Percentiles rank a stretch among this genome's conserved stretches.
Conservation (phyloP, 1,284 basidiomycete species). For the Rhodofomes roseus region DNA sequence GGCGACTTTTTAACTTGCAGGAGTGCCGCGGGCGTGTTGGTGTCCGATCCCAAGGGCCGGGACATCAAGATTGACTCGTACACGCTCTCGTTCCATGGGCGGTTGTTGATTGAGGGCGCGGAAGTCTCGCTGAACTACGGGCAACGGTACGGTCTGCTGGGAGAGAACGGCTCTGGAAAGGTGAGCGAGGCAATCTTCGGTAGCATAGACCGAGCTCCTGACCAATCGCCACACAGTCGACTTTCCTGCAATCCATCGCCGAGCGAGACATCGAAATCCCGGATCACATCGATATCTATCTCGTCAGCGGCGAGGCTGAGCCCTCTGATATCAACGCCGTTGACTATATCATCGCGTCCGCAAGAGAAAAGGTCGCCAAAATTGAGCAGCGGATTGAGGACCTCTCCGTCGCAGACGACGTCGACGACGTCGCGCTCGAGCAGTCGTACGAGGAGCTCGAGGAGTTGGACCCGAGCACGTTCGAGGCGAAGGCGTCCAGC, state of each 20-base stretch:
- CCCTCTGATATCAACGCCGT: conserved; percentile 95
- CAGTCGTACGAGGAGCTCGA: conserved; percentile 94
- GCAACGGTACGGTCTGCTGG: conserved; percentile 91
- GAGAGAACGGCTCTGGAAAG: conserved; percentile 98
- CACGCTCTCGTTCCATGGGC: conserved; percentile 96
- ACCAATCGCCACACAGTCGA: conserved; percentile 33
- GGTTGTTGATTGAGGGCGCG: conserved; percentile 89
- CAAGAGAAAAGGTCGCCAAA: conserved; percentile 92
- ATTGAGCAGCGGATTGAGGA: conserved; percentile 96
- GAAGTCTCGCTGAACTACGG: conserved; percentile 92
- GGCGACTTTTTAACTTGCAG: conserved; percentile 37
- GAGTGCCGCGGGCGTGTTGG: conserved; percentile 88
- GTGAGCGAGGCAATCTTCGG: conserved; percentile 42
- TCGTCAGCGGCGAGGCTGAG: conserved; percentile 94
- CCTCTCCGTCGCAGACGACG: conserved; percentile 82
- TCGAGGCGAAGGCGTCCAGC: conserved; percentile 93
- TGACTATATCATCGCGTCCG: conserved; percentile 94
- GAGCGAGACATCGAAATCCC: conserved; percentile 95
- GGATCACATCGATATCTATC: conserved; percentile 95
- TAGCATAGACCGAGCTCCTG: no score
- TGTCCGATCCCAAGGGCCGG: conserved; percentile 88
- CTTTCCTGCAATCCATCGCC: conserved; percentile 64
- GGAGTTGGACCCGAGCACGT: conserved; percentile 93
- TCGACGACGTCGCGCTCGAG: conserved; percentile 86
- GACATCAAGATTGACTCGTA: conserved; percentile 98